A percentile compares a stretch with the other conserved stretches of the same genome.
These are phyloP conservation scores for Pyricularia pennisetigena DNA, from an alignment of 2,329 filamentous ascomycete species.

Conservation along the genomic window DNA sequence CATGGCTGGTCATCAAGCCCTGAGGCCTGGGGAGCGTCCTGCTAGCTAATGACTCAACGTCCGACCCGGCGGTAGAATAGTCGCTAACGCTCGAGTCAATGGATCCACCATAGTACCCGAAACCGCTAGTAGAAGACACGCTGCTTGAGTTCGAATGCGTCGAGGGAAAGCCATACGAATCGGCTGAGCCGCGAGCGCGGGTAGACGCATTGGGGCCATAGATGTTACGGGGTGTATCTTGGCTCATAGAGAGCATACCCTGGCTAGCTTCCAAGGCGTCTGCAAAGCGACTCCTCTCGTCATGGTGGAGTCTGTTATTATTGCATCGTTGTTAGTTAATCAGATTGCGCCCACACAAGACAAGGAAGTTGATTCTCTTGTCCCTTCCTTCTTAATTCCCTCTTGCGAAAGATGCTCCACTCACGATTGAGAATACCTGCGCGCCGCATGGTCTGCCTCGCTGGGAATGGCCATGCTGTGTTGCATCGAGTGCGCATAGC, in stretches of 20 bases:
- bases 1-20: constrained; percentile 38
- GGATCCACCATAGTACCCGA: constrained; percentile 79
- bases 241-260: constrained; percentile 91
- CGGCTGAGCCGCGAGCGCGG: constrained; percentile 60
- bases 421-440: constrained; percentile 81
- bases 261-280: constrained; percentile 89
- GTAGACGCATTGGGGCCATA: constrained; percentile 42
- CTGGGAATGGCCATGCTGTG: constrained; percentile 45
- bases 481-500: constrained; percentile 56
- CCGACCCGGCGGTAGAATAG: constrained; percentile 82
- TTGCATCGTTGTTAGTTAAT: constrained; percentile 11
- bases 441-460: constrained; percentile 38
- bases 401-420: constrained; percentile 26
- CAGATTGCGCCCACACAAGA: neutral
- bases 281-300: constrained; percentile 62
- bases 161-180: constrained; percentile 87
- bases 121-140: constrained; percentile 72
- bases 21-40: constrained; percentile 76
- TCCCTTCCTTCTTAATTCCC: neutral
- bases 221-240: constrained; percentile 86
- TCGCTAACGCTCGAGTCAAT: constrained; percentile 81
- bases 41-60: constrained; percentile 73
- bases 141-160: constrained; percentile 81
- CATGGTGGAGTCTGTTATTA: constrained; percentile 41
- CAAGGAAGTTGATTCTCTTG: neutral